Evolutionary conservation across 352 stramenopile genomes (phyloP).

Genomic region (Globisporangium iwayamae): DNA sequence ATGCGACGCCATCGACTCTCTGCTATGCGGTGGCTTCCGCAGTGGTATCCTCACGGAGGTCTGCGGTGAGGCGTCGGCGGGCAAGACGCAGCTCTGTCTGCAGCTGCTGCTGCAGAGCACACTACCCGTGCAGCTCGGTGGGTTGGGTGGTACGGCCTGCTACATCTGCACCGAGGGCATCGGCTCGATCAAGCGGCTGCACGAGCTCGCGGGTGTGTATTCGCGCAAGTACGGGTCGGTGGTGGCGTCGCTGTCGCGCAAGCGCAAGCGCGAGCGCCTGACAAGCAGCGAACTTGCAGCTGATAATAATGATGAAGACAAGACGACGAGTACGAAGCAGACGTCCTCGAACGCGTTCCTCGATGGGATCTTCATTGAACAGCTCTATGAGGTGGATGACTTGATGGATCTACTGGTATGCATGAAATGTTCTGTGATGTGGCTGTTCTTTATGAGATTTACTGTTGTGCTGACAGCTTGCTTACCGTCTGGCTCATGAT

Average conservation of each 20-base stretch:
- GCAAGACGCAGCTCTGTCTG: constrained; percentile 80
- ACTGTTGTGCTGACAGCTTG: background rate
- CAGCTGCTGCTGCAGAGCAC: constrained; percentile 72
- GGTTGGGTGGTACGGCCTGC: constrained; percentile 57
- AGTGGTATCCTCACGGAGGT: constrained; percentile 69
- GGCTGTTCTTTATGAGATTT: no score
- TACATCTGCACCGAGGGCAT: constrained; percentile 83
- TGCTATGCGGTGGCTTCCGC: constrained; percentile 64
- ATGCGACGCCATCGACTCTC: constrained; percentile 47
- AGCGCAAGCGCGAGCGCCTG: constrained; percentile 20
- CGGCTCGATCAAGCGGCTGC: constrained; percentile 62
- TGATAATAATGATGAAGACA: background rate
- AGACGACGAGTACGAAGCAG: background rate
- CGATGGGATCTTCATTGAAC: constrained; percentile 76
- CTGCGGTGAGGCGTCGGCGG: constrained; percentile 65
- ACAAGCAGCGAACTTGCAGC: background rate
- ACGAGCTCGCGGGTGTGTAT: constrained; percentile 60
- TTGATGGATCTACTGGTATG: constrained; percentile 60
- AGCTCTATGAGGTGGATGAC: constrained; percentile 66
- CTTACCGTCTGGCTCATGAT: background rate
- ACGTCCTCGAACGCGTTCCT: constrained; percentile 38
- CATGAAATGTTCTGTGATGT: background rate
- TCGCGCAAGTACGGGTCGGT: constrained; percentile 33
- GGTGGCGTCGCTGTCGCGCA: constrained; percentile 48
- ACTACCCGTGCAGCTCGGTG: constrained; percentile 41